phyloP scores from a whole-genome alignment of 208 protist species.

The Crithidia expoeki region DNA sequence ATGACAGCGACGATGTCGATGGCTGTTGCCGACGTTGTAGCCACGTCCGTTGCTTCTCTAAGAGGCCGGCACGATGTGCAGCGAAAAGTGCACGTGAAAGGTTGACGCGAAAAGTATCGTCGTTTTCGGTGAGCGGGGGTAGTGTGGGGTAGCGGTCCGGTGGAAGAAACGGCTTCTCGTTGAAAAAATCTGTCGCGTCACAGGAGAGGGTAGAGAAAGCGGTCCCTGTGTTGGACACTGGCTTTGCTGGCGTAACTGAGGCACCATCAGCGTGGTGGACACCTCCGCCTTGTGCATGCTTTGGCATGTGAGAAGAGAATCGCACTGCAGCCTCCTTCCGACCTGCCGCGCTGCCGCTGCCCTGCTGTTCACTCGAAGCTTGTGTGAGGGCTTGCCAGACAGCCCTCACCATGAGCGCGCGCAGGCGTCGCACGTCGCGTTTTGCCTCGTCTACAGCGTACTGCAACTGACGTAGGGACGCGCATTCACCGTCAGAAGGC shows the following conservation, averaged over 20 bases:
- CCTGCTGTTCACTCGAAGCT: background rate
- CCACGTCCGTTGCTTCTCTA: slow-evolving; percentile 28
- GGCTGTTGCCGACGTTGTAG: slow-evolving; percentile 12
- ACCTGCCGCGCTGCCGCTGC: background rate
- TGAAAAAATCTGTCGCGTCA: slow-evolving; percentile 6
- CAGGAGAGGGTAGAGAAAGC: background rate
- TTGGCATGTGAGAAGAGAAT: background rate
- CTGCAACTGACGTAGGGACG: slow-evolving; percentile 34
- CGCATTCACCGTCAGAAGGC: background rate
- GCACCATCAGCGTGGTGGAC: background rate
- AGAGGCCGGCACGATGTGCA: slow-evolving; percentile 19
- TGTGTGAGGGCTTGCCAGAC: slow-evolving; percentile 64
- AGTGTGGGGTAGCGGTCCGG: slow-evolving; percentile 39
- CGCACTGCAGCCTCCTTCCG: background rate
- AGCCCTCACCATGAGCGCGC: slow-evolving; percentile 54
- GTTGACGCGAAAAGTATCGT: slow-evolving; percentile 37
- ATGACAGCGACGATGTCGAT: background rate
- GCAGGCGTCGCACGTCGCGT: slow-evolving; percentile 43
- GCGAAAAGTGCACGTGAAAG: slow-evolving; percentile 32
- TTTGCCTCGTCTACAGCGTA: slow-evolving; percentile 41
- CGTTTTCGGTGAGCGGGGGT: slow-evolving; percentile 23
- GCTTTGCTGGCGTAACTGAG: no score
- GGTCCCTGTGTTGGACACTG: no score
- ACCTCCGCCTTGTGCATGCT: background rate
- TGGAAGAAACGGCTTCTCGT: slow-evolving; percentile 40